Base-by-base conservation (phyloP, 31 red algal species). In the Odonthalia washingtoniensis region DNA sequence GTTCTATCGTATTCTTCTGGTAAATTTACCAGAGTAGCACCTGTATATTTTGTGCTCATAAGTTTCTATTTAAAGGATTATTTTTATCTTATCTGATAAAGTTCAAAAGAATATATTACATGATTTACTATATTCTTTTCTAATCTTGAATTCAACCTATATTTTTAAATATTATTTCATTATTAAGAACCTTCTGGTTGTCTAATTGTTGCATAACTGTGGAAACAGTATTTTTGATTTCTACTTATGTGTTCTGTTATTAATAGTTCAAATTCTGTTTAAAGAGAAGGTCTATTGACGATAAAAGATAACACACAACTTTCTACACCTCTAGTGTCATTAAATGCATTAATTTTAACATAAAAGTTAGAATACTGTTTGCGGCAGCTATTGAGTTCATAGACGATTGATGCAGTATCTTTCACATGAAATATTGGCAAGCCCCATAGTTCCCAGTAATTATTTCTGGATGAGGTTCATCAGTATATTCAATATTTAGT, bases 221-320 rank as follows among this genome's bases (percentile, higher is more conserved):
- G 74, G 74, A 77, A 77, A 16, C 32, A 17, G 16, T 77, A 77
- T 77, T 46, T 77, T 45, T 77, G 38, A 45, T 77, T 77, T 45
- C 74, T 40, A 40, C 74, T 40, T 16, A 77, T 46, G 44, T 77
- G 31, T 77, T 77, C 74, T 17, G 36, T 46, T 77, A 16, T 46
- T 44, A 77, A 18, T 77, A 77, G 17, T 46, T 77, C 74, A 77
- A 77, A 77, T 16, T 37, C 74, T 6, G 74, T 31, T 45, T 45
- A 16, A 46, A 40, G 34, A 77, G 74, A 40, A 44, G 74, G 17
- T 77, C 38, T 77, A 77, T 77, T 46, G n/a, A 77, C 27, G 27
- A 45, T 77, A 77, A 77, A 77, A 40, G 74, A 77, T 77, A 77
- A 77, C 18, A 77, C 74, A 45, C 74, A 77, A 77, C 38, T 77